phyloP scores from a whole-genome alignment of 2,329 filamentous ascomycete species.

The Aureobasidium pullulans region DNA sequence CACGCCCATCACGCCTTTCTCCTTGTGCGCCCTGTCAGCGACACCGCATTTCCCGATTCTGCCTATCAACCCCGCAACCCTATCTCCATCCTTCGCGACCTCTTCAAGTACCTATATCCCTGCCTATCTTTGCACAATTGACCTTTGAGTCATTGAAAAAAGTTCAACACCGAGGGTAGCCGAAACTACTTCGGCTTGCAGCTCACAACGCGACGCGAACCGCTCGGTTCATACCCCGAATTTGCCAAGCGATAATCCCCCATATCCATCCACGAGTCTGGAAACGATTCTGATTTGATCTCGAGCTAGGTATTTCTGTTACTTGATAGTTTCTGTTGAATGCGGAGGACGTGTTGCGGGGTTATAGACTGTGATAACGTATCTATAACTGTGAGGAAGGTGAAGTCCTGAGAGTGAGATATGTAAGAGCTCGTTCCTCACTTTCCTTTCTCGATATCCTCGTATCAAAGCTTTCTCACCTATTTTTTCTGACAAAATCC shows the following conservation, averaged over 20 bases:
- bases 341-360: background rate
- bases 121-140: background rate
- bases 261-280: background rate
- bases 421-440: background rate
- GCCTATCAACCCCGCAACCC: constrained; percentile 2
- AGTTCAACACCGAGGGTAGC: background rate
- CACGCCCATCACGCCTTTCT: no score
- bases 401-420: background rate
- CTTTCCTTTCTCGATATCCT: background rate
- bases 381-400: background rate
- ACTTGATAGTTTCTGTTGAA: background rate
- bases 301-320: background rate
- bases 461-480: background rate
- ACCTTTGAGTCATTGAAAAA: background rate
- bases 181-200: background rate
- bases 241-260: background rate
- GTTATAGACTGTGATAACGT: background rate
- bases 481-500: background rate
- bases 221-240: background rate
- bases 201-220: background rate
- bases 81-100: background rate
- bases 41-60: background rate
- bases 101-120: background rate
- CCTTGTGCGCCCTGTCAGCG: background rate
- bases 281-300: background rate